A percentile compares a stretch with the other conserved stretches of the same genome.
Conservation (phyloP, 768 basidiomycete genomes). For the Calocybe indica region DNA sequence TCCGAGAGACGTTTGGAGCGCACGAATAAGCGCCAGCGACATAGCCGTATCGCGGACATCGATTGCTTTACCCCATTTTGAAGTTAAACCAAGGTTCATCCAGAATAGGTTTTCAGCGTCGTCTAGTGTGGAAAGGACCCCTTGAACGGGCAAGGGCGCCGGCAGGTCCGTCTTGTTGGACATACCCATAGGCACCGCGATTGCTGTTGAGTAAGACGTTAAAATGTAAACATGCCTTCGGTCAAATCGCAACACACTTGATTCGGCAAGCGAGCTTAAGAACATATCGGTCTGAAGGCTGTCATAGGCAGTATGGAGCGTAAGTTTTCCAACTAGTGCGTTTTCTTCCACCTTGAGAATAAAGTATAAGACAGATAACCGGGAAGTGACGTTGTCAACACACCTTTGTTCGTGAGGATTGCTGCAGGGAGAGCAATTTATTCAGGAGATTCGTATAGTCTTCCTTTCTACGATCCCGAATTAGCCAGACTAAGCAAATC, state of each 20-base stretch:
- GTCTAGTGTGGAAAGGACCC: slow-evolving; percentile 54
- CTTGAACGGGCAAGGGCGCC: slow-evolving; percentile 42
- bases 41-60: slow-evolving; percentile 72
- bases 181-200: slow-evolving; percentile 80
- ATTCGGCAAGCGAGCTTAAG: slow-evolving; percentile 85
- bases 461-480: slow-evolving; percentile 50
- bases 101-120: slow-evolving; percentile 69
- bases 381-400: slow-evolving; percentile 3
- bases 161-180: slow-evolving; percentile 34
- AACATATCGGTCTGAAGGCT: slow-evolving; percentile 85
- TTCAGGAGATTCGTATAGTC: slow-evolving; percentile 51
- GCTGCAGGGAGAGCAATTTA: slow-evolving; percentile 50
- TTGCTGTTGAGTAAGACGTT: slow-evolving; percentile 39
- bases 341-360: slow-evolving; percentile 63
- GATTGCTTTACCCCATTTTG: slow-evolving; percentile 54
- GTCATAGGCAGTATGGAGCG: slow-evolving; percentile 69
- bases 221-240: no score
- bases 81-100: slow-evolving; percentile 51
- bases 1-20: slow-evolving; percentile 80
- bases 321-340: slow-evolving; percentile 70
- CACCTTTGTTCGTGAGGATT: slow-evolving; percentile 55
- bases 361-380: background rate
- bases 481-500: slow-evolving; percentile 50
- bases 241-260: slow-evolving; percentile 41
- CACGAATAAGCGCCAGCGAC: slow-evolving; percentile 63